phyloP scores from a whole-genome alignment of 495 filamentous ascomycete species.

The Aspergillus cristatus region DNA sequence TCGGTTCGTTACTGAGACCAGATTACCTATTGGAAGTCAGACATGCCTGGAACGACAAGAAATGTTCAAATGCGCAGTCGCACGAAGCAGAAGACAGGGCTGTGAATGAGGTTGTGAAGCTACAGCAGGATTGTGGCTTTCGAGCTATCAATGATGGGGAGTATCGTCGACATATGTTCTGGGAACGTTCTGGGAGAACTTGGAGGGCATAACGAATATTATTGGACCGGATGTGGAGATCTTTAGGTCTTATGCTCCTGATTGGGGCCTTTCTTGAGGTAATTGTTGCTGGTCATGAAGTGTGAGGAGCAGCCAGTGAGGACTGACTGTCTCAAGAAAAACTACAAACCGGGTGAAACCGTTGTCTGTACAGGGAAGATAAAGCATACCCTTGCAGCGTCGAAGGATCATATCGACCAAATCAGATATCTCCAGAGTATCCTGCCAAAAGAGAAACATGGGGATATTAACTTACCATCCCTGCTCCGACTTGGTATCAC shows the following conservation, averaged over 20 bases:
- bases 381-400: conserved; percentile 52
- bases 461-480: conserved; percentile 56
- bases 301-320: conserved; percentile 73
- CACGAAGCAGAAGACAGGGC: conserved; percentile 46
- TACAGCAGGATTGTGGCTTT: conserved; percentile 53
- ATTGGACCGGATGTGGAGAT: conserved; percentile 37
- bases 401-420: too few relatives aligned
- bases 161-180: conserved; percentile 43
- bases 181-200: conserved; percentile 59
- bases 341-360: conserved; percentile 64
- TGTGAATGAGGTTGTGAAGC: conserved; percentile 49
- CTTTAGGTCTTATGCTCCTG: conserved; percentile 68
- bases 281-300: conserved; percentile 43
- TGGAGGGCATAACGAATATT: too few relatives aligned
- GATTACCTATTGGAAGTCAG: conserved; percentile 49
- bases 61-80: conserved; percentile 30
- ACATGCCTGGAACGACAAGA: conserved; percentile 37
- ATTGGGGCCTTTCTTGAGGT: conserved; percentile 60
- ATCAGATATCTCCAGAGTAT: too few relatives aligned
- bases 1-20: conserved; percentile 62
- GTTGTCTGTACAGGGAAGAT: conserved; percentile 68
- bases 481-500: conserved; percentile 58
- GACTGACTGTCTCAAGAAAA: conserved; percentile 57
- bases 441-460: conserved; percentile 35
- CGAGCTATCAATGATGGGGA: conserved; percentile 61